These are phyloP conservation scores for Penicillium simplicissimum DNA, from an alignment of 495 filamentous ascomycete genomes.

Conservation along the genomic window DNA sequence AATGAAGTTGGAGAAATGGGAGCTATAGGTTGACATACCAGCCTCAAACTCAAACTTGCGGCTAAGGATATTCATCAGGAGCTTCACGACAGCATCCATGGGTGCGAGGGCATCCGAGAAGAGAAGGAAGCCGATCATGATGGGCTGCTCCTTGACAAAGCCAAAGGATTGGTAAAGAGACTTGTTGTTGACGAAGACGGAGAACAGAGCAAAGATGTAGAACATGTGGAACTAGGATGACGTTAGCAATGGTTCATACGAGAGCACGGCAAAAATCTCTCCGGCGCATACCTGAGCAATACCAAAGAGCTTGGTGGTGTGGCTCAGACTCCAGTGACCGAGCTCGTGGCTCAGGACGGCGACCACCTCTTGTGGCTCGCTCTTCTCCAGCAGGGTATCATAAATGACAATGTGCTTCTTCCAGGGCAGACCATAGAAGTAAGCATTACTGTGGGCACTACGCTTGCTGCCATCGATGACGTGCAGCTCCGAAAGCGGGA, in stretches of 20 bases:
- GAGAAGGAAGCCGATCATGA: slow-evolving; percentile 93
- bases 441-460: slow-evolving; percentile 95
- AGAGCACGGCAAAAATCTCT: neutral
- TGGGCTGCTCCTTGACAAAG: slow-evolving; percentile 80
- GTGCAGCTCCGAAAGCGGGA: slow-evolving; percentile 85
- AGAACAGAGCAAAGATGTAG: slow-evolving; percentile 95
- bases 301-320: slow-evolving; percentile 88
- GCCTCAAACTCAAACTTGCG: slow-evolving; percentile 94
- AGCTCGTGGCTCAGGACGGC: slow-evolving; percentile 94
- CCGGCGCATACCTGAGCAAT: slow-evolving; percentile 72
- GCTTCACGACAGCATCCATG: slow-evolving; percentile 88
- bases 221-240: slow-evolving; percentile 76
- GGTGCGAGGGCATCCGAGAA: slow-evolving; percentile 93
- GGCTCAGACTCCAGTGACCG: slow-evolving; percentile 93
- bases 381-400: slow-evolving; percentile 95
- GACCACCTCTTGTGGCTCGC: slow-evolving; percentile 84
- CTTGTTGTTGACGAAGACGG: slow-evolving; percentile 92
- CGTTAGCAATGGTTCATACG: slow-evolving; percentile 10
- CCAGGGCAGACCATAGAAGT: slow-evolving; percentile 97
- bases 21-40: slow-evolving; percentile 50
- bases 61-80: slow-evolving; percentile 94
- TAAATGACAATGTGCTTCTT: slow-evolving; percentile 99
- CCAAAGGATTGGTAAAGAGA: slow-evolving; percentile 91
- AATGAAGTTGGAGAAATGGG: neutral
- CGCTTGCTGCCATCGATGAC: slow-evolving; percentile 98